A percentile compares a stretch with the other conserved stretches of the same genome.
phyloP scores from a whole-genome alignment of 2,329 filamentous ascomycete species.

The Pseudogymnoascus sp. region DNA sequence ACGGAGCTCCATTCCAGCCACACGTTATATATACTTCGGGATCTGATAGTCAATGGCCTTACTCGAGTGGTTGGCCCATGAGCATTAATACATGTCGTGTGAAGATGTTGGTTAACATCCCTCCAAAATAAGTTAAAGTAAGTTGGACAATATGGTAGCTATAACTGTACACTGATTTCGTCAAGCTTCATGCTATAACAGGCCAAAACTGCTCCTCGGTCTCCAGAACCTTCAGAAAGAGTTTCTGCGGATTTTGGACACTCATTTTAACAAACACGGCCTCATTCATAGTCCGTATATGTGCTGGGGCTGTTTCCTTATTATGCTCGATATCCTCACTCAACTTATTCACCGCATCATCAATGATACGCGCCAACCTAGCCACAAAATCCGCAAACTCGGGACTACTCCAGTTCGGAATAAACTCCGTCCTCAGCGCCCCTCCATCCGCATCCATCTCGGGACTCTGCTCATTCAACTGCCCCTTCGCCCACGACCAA shows the following conservation, averaged over 20 bases:
- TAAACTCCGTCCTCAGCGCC: constrained; percentile 57
- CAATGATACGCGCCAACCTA: constrained; percentile 47
- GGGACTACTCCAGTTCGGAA: constrained; percentile 60
- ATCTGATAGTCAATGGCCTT: not conserved
- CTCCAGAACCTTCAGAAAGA: constrained; percentile 40
- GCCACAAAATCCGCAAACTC: constrained; percentile 57
- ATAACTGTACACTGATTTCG: not conserved
- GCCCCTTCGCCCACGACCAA: constrained; percentile 46
- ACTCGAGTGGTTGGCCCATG: not conserved
- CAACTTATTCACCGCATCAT: constrained; percentile 40
- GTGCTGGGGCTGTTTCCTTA: constrained; percentile 29
- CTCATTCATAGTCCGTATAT: constrained; percentile 35
- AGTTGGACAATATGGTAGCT: not conserved
- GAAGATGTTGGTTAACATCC: not conserved
- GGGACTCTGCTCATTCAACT: constrained; percentile 29
- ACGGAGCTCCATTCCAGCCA: not conserved
- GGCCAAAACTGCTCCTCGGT: constrained; percentile 58
- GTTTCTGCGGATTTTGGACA: not conserved
- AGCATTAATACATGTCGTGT: not conserved
- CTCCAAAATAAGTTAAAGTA: not conserved
- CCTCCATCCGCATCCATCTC: constrained; percentile 55
- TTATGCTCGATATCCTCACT: constrained; percentile 33
- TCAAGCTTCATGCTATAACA: constrained; percentile 20
- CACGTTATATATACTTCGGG: not conserved
- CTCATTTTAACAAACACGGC: constrained; percentile 37